Conservation (phyloP, 495 filamentous ascomycete genomes). For the Hypoxylon intermedium region DNA sequence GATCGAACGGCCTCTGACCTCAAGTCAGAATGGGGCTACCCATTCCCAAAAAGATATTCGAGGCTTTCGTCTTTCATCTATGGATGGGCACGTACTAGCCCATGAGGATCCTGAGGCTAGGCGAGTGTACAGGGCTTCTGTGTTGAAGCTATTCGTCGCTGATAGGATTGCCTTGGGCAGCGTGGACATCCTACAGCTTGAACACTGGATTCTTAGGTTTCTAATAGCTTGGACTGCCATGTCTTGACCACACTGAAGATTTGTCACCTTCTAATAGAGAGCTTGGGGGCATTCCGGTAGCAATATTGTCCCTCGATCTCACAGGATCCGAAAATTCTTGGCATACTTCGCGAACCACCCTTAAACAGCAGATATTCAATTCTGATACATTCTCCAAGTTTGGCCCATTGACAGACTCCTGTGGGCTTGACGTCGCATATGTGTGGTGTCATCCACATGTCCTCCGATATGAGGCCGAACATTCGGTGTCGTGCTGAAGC, state of each 20-base stretch:
- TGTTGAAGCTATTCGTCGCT: slow-evolving; percentile 47
- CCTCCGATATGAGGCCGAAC: slow-evolving; percentile 14
- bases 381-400: slow-evolving; percentile 1
- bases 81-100: slow-evolving; percentile 51
- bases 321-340: too few species aligned
- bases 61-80: slow-evolving; percentile 48
- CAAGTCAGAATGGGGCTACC: slow-evolving; percentile 22
- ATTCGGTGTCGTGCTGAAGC: neutral
- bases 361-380: too few species aligned
- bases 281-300: too few species aligned
- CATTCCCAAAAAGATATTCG: slow-evolving; percentile 42
- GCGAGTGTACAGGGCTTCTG: slow-evolving; percentile 38
- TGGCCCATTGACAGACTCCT: neutral
- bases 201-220: slow-evolving; percentile 36
- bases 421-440: slow-evolving; percentile 3
- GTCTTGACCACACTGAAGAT: slow-evolving; percentile 2
- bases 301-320: too few species aligned
- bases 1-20: slow-evolving; percentile 45
- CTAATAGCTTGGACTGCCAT: slow-evolving; percentile 40
- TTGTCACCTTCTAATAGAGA: neutral
- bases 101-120: slow-evolving; percentile 36
- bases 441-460: neutral
- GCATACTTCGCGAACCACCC: too few species aligned
- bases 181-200: slow-evolving; percentile 37
- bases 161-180: slow-evolving; percentile 45